Percentiles rank a stretch among this genome's conserved stretches.
phyloP scores from a whole-genome alignment of 257 asterid species.

The Gynochthodes officinalis region DNA sequence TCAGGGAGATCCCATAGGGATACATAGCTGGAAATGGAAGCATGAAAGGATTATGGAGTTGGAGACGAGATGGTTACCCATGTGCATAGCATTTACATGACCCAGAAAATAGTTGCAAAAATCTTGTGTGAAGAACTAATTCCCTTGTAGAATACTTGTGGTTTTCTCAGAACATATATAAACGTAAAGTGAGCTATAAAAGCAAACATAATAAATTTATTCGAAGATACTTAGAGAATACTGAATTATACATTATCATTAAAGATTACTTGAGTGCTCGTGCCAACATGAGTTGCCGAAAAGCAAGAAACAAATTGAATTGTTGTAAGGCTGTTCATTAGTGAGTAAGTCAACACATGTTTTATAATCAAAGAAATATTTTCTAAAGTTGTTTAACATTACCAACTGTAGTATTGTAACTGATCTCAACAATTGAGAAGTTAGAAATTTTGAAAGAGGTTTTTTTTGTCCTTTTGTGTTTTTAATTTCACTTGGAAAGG shows the following conservation, averaged over 20 bases:
- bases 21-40: neutral
- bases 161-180: neutral
- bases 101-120: neutral
- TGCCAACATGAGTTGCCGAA: no score
- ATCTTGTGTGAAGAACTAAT: neutral
- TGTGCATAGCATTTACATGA: neutral
- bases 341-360: no score
- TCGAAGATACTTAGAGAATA: neutral
- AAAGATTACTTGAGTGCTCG: no score
- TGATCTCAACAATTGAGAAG: no score
- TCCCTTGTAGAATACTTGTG: neutral
- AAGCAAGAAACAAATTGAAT: no score
- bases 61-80: neutral
- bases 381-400: no score
- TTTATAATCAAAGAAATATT: no score
- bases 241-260: neutral
- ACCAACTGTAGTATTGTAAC: no score
- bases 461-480: no score
- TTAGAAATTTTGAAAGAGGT: no score
- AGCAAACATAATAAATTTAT: neutral
- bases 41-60: neutral
- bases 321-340: no score
- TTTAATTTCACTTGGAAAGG: no score
- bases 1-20: neutral
- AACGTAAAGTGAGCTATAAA: neutral